These are phyloP conservation scores for Linnemannia exigua DNA, from an alignment of 192 early-diverging fungal genomes.

Conservation along the genomic window DNA sequence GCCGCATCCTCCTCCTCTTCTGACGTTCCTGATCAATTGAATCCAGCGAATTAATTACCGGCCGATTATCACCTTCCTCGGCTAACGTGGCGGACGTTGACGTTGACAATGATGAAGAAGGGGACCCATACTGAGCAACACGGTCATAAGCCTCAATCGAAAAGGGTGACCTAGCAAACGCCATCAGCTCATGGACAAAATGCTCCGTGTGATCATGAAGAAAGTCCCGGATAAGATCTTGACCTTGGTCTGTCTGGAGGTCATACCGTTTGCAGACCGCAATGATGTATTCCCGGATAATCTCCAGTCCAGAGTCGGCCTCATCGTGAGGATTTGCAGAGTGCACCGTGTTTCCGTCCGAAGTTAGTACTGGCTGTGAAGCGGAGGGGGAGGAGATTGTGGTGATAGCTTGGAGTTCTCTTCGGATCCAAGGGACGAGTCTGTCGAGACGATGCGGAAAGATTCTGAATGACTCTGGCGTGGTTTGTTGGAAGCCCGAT, in stretches of 20 bases:
- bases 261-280: slow-evolving; percentile 40
- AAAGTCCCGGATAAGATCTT: slow-evolving; percentile 39
- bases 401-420: slow-evolving; percentile 38
- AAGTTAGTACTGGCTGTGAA: no score
- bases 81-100: not conserved
- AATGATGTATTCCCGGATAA: slow-evolving; percentile 47
- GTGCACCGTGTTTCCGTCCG: no score
- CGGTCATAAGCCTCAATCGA: slow-evolving; percentile 44
- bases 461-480: slow-evolving; percentile 37
- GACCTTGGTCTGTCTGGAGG: slow-evolving; percentile 39
- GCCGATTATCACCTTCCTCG: not conserved
- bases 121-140: slow-evolving; percentile 25
- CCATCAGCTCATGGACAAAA: slow-evolving; percentile 46
- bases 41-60: not conserved
- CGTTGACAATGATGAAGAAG: not conserved
- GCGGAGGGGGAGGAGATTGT: not conserved
- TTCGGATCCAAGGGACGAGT: slow-evolving; percentile 45
- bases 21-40: not conserved
- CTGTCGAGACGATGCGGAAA: slow-evolving; percentile 36
- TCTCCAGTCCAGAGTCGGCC: slow-evolving; percentile 21
- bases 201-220: slow-evolving; percentile 45
- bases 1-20: not conserved
- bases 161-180: slow-evolving; percentile 45
- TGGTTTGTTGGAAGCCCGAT: slow-evolving; percentile 40
- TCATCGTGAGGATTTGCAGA: not conserved